phyloP scores from a whole-genome alignment of 2,329 filamentous ascomycete species.

The Fusarium oligoseptatum region DNA sequence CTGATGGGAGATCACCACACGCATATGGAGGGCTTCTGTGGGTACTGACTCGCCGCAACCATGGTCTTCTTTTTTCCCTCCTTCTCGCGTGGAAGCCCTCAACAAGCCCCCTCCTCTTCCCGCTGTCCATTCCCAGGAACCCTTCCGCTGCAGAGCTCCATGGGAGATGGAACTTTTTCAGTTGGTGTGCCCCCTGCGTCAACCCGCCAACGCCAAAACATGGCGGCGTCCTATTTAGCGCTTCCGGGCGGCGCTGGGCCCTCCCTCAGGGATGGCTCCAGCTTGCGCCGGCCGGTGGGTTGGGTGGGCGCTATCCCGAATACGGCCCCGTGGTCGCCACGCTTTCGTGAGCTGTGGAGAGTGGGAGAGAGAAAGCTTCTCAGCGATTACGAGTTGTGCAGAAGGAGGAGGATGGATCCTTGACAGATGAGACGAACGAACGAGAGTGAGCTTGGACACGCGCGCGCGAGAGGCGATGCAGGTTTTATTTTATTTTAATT shows the following conservation, averaged over 20 bases:
- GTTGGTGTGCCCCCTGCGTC: conserved; percentile 42
- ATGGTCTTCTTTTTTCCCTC: conserved; percentile 29
- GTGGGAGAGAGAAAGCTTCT: background rate
- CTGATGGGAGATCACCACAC: background rate
- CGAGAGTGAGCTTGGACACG: conserved; percentile 26
- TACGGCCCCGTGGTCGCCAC: conserved; percentile 4
- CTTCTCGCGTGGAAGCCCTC: conserved; percentile 21
- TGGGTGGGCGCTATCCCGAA: conserved; percentile 7
- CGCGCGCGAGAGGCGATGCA: background rate
- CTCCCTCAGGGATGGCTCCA: background rate
- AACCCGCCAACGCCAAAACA: conserved; percentile 43
- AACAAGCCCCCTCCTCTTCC: conserved; percentile 5
- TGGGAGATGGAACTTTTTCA: conserved; percentile 1
- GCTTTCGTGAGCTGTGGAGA: background rate
- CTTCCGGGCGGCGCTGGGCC: conserved; percentile 17
- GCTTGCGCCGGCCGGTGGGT: conserved; percentile 14
- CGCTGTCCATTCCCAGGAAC: conserved; percentile 12
- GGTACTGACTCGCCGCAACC: conserved; percentile 40
- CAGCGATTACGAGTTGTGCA: background rate
- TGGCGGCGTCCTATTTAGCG: conserved; percentile 32
- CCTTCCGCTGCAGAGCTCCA: background rate
- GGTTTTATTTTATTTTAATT: background rate
- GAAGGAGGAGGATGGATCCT: background rate
- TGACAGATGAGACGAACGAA: conserved; percentile 18
- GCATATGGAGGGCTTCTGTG: conserved; percentile 2